A percentile compares a stretch with the other conserved stretches of the same genome.
These are phyloP conservation scores for Phyllostachys edulis DNA, from an alignment of 176 grass and related monocot genomes.

Conservation along the genomic window DNA sequence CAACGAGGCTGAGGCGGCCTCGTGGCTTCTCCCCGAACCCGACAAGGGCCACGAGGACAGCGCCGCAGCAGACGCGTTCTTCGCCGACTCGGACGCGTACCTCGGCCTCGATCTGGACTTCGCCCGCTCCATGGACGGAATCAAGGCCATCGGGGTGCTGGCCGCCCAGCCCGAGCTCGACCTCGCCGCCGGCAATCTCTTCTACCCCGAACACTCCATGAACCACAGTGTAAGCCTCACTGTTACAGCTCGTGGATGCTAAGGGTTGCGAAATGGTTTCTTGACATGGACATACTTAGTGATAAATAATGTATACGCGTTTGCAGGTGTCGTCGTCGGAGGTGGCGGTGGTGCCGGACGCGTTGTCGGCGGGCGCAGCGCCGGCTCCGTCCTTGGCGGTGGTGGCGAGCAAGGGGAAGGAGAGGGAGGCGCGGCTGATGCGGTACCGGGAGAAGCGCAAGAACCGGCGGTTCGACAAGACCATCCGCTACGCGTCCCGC, in stretches of 20 bases:
- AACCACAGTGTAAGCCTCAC: slow-evolving; percentile 41
- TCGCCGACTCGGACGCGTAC: slow-evolving; percentile 34
- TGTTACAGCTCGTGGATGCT: too few relatives aligned
- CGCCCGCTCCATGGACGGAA: slow-evolving; percentile 38
- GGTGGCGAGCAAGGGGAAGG: slow-evolving; percentile 39
- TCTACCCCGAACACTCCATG: slow-evolving; percentile 44
- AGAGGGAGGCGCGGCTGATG: slow-evolving; percentile 79
- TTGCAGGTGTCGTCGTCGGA: slow-evolving; percentile 52
- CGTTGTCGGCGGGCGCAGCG: background rate
- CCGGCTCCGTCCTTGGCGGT: background rate
- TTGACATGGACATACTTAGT: background rate
- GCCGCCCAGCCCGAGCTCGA: slow-evolving; percentile 29
- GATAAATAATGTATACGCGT: background rate
- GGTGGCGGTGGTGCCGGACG: slow-evolving; percentile 49
- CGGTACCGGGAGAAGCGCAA: slow-evolving; percentile 89
- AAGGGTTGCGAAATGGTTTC: background rate
- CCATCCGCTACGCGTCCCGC: slow-evolving; percentile 81
- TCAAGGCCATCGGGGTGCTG: slow-evolving; percentile 50
- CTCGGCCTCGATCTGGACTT: slow-evolving; percentile 51
- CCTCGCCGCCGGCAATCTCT: slow-evolving; percentile 16
- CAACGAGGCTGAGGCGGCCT: slow-evolving; percentile 73
- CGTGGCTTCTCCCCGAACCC: slow-evolving; percentile 69
- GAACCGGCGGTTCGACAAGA: slow-evolving; percentile 78
- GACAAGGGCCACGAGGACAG: slow-evolving; percentile 33
- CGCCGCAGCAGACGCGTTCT: slow-evolving; percentile 23